Evolutionary conservation across 148 eudicot species (phyloP).

Genomic region (Polygonum aviculare): DNA sequence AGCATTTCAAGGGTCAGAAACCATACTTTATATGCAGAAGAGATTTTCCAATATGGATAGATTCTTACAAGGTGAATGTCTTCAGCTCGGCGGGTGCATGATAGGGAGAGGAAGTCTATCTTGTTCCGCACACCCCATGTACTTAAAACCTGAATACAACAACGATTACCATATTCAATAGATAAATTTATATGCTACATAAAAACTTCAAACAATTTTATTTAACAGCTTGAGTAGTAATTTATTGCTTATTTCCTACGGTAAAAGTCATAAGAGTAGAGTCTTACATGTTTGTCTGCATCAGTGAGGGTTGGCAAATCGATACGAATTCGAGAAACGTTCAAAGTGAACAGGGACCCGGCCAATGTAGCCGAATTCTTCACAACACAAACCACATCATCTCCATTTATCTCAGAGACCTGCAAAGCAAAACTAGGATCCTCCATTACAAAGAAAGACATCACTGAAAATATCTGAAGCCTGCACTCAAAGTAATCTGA

Average conservation of each 20-base stretch:
- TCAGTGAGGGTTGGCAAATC: conserved; percentile 89
- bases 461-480: not conserved
- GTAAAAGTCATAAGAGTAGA: not conserved
- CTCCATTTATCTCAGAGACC: conserved; percentile 71
- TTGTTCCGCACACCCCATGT: conserved; percentile 91
- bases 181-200: not conserved
- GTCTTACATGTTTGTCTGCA: conserved; percentile 60
- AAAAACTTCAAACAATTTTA: not conserved
- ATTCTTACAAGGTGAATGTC: conserved; percentile 81
- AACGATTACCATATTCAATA: not conserved
- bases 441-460: not conserved
- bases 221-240: not conserved
- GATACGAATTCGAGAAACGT: conserved; percentile 73
- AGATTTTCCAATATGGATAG: not conserved
- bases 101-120: conserved; percentile 80
- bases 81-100: conserved; percentile 83
- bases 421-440: conserved; percentile 22
- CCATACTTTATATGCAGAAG: not conserved
- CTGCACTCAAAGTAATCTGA: not conserved
- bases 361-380: conserved; percentile 86
- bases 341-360: conserved; percentile 78
- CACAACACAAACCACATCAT: conserved; percentile 70
- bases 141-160: conserved; percentile 48
- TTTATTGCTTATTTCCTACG: not conserved
- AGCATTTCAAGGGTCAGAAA: not conserved